phyloP scores from a whole-genome alignment of 1,284 basidiomycete species.

The Flammula alnicola region DNA sequence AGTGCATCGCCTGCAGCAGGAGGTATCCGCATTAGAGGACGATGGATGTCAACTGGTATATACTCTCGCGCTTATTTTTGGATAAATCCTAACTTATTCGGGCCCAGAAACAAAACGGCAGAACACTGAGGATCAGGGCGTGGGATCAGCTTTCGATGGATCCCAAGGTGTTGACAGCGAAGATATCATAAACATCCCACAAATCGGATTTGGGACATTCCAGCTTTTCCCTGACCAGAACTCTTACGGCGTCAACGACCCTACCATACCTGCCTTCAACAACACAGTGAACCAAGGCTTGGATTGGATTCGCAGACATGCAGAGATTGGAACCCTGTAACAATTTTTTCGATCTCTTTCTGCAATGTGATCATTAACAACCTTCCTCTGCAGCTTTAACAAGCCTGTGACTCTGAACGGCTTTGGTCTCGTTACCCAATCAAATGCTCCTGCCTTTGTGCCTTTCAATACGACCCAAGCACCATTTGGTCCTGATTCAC shows the following conservation, averaged over 20 bases:
- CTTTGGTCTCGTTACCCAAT: conserved; percentile 67
- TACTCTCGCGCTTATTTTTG: conserved; percentile 9
- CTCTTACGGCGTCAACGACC: conserved; percentile 49
- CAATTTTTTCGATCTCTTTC: conserved; percentile 24
- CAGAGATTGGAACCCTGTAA: conserved; percentile 47
- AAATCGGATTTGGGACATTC: conserved; percentile 62
- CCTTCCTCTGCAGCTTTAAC: conserved; percentile 42
- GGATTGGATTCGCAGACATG: conserved; percentile 60
- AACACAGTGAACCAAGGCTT: conserved; percentile 53
- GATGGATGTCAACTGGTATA: conserved; percentile 61
- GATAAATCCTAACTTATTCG: conserved; percentile 5
- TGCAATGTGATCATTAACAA: conserved; percentile 1
- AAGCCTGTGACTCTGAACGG: conserved; percentile 61
- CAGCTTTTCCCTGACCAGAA: conserved; percentile 73
- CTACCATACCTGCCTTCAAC: conserved; percentile 52
- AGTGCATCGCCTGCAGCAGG: conserved; percentile 29
- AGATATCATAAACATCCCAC: conserved; percentile 61
- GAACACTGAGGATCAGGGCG: conserved; percentile 29
- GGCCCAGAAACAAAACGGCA: conserved; percentile 51
- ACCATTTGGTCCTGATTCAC: conserved; percentile 43
- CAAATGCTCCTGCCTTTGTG: conserved; percentile 54
- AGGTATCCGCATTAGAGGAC: conserved; percentile 60
- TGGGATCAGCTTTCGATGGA: conserved; percentile 61
- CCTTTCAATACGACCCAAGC: conserved; percentile 61
- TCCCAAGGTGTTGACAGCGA: conserved; percentile 68